Conservation (phyloP, 768 basidiomycete species). For the Phlebiopsis flavidoalba region DNA sequence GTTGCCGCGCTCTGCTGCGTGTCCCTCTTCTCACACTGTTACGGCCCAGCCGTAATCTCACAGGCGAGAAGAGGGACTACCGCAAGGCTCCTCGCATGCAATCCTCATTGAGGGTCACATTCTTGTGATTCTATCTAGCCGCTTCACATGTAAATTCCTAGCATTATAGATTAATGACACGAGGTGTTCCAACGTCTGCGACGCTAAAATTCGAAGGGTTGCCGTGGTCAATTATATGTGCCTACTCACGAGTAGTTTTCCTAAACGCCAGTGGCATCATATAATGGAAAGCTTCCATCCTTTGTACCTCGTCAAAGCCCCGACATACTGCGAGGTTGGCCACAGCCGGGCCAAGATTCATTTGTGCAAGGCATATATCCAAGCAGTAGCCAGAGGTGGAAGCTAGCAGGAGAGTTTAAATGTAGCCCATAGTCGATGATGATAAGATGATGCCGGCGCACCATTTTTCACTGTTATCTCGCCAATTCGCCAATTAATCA, state of each 20-base stretch:
- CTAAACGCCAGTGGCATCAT: not conserved
- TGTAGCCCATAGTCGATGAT: not conserved
- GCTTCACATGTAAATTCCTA: not conserved
- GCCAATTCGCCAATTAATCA: conserved; percentile 69
- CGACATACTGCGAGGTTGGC: conserved; percentile 49
- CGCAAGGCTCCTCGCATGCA: not conserved
- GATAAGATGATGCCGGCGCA: conserved; percentile 22
- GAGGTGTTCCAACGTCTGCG: too few relatives aligned
- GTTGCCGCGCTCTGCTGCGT: not conserved
- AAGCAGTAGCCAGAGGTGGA: conserved; percentile 73
- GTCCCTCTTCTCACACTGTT: not conserved
- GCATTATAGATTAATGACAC: not conserved
- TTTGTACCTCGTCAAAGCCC: conserved; percentile 58
- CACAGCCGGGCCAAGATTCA: conserved; percentile 59
- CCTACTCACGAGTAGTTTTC: too few relatives aligned
- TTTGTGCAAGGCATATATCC: conserved; percentile 73
- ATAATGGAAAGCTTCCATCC: conserved; percentile 41
- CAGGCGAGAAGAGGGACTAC: not conserved
- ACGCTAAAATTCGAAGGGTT: too few relatives aligned
- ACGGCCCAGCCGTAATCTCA: not conserved
- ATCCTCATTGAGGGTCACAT: not conserved
- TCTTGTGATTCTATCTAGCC: not conserved
- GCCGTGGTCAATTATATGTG: too few relatives aligned
- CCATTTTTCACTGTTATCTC: conserved; percentile 74
- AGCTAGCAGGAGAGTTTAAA: conserved; percentile 36